These are phyloP conservation scores for Diaporthe helianthi DNA, from an alignment of 2,329 filamentous ascomycete species.

Conservation along the genomic window DNA sequence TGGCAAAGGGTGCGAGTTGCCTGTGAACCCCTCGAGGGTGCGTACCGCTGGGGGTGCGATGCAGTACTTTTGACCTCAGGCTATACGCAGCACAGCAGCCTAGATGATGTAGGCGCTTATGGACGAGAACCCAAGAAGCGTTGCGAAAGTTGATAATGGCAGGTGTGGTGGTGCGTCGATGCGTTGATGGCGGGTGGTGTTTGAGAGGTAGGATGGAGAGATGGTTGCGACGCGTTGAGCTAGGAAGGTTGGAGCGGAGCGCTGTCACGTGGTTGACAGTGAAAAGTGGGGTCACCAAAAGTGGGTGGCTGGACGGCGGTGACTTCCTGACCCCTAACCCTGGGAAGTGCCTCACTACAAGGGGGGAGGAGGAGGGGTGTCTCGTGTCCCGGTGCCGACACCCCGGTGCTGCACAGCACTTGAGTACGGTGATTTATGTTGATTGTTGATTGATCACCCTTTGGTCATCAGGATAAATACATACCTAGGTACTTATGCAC, in stretches of 20 bases:
- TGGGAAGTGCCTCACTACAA: too few species aligned
- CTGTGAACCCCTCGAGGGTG: conserved; percentile 3
- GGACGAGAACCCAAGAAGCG: background rate
- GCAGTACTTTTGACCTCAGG: conserved; percentile 8
- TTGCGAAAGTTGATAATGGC: background rate
- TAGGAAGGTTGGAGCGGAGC: background rate
- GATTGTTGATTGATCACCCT: too few species aligned
- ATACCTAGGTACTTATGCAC: too few species aligned
- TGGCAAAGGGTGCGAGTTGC: conserved; percentile 25
- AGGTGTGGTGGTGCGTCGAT: background rate
- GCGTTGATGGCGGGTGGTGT: background rate
- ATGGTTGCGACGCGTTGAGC: background rate
- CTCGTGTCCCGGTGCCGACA: too few species aligned
- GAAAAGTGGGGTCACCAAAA: background rate
- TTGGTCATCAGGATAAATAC: too few species aligned
- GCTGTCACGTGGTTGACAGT: background rate
- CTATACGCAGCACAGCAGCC: conserved; percentile 24
- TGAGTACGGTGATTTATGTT: too few species aligned
- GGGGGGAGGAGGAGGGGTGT: background rate
- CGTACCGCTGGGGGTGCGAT: conserved; percentile 21
- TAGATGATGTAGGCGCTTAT: conserved; percentile 3
- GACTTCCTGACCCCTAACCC: background rate
- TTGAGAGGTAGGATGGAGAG: background rate
- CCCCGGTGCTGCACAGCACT: too few species aligned
- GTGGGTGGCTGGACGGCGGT: background rate